Conservation (phyloP, 768 basidiomycete genomes). For the Glaciozyma martinii region DNA sequence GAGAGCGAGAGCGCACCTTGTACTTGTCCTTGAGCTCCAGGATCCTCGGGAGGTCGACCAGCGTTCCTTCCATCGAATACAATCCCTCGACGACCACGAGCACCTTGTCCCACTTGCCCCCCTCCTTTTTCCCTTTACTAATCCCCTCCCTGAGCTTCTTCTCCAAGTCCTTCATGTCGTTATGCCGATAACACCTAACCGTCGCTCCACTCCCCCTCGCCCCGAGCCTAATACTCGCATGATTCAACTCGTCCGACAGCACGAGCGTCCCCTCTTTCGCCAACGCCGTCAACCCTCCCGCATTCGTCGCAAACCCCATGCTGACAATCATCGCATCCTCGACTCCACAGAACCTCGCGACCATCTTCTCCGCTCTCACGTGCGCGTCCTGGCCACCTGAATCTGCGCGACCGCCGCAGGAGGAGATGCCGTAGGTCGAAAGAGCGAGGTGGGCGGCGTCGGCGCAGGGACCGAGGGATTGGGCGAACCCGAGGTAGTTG, state of each 20-base stretch:
- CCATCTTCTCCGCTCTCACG: constrained; percentile 56
- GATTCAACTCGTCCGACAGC: constrained; percentile 95
- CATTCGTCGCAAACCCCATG: constrained; percentile 96
- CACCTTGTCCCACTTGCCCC: constrained; percentile 84
- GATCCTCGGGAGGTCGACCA: constrained; percentile 72
- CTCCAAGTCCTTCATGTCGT: constrained; percentile 79
- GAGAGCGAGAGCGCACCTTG: constrained; percentile 54
- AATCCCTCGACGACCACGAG: constrained; percentile 87
- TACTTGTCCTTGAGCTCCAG: constrained; percentile 84
- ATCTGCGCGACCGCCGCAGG: neutral
- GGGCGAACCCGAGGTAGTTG: constrained; percentile 97
- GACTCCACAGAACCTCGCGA: constrained; percentile 78
- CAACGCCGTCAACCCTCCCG: constrained; percentile 82
- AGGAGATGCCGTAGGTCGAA: neutral
- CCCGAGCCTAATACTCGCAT: constrained; percentile 89
- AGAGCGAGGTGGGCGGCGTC: constrained; percentile 67
- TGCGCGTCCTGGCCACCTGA: too few relatives aligned
- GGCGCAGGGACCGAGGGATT: constrained; percentile 79
- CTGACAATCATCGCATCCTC: constrained; percentile 85
- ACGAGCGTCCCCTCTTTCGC: constrained; percentile 84
- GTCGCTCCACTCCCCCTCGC: constrained; percentile 78
- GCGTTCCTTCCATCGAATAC: constrained; percentile 97
- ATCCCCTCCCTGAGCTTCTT: constrained; percentile 74
- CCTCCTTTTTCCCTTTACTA: constrained; percentile 89
- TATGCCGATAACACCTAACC: constrained; percentile 93